Conservation (phyloP, 2,329 filamentous ascomycete species). For the Aspergillus alliaceus region DNA sequence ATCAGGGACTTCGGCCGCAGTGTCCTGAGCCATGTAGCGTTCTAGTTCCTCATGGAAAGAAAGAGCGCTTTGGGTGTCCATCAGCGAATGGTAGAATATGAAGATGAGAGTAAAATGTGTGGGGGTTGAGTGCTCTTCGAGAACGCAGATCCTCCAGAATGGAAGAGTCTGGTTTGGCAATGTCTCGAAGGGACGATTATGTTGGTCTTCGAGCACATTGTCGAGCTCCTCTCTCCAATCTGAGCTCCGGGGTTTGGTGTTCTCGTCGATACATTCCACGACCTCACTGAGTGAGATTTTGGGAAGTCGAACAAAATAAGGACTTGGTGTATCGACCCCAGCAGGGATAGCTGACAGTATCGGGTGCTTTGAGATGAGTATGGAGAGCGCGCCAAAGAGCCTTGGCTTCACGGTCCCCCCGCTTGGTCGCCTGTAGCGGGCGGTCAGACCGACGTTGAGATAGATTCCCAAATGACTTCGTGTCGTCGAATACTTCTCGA, state of each 20-base stretch:
- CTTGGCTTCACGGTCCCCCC: background rate
- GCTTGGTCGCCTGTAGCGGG: background rate
- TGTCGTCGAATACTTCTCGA: background rate
- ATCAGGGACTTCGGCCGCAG: background rate
- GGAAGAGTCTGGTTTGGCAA: background rate
- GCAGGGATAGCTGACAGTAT: background rate
- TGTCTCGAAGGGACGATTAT: background rate
- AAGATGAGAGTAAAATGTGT: background rate
- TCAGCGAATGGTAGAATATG: background rate
- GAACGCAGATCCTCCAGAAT: background rate
- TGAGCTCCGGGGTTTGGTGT: background rate
- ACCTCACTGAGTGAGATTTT: background rate
- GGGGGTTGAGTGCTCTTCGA: background rate
- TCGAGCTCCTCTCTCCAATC: background rate
- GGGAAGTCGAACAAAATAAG: background rate
- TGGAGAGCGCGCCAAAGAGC: background rate
- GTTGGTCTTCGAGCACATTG: background rate
- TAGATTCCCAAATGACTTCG: background rate
- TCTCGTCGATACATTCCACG: background rate
- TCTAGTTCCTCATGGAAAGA: background rate
- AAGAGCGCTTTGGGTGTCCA: background rate
- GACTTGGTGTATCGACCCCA: background rate
- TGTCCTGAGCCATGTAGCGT: background rate
- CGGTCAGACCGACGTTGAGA: background rate
- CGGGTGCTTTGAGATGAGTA: background rate